Evolutionary conservation across 257 asterid species (phyloP).

Genomic region (Ligustrum vulgare): DNA sequence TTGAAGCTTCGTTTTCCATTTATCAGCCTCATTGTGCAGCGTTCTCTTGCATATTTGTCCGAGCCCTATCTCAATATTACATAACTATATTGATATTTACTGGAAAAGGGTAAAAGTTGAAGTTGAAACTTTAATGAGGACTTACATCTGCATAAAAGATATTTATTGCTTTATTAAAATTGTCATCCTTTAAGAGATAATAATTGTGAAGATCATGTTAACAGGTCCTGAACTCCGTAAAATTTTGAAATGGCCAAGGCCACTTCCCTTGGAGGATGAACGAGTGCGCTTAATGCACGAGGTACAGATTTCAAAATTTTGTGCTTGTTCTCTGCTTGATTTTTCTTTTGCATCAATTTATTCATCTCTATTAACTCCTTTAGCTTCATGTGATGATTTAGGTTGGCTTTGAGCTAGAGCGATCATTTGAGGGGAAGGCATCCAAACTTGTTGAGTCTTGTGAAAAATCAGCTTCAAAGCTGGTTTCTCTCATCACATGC

Average conservation of each 20-base stretch:
- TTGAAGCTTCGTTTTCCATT: neutral
- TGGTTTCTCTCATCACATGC: constrained; percentile 73
- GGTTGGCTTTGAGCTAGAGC: constrained; percentile 93
- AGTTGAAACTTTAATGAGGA: neutral
- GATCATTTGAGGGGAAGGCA: constrained; percentile 88
- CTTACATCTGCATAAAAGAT: constrained; percentile 3
- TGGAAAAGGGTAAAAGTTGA: neutral
- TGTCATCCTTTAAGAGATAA: constrained; percentile 2
- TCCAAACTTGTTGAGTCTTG: constrained; percentile 76
- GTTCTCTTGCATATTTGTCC: neutral
- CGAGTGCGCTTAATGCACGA: constrained; percentile 89
- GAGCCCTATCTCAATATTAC: neutral
- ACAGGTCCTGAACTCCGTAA: constrained; percentile 85
- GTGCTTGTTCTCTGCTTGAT: constrained; percentile 6
- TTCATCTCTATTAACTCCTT: neutral
- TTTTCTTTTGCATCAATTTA: constrained; percentile 10
- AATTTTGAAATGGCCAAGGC: constrained; percentile 87
- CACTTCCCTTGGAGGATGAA: constrained; percentile 95
- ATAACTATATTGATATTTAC: neutral
- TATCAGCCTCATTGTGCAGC: neutral
- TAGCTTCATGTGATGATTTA: constrained; percentile 30
- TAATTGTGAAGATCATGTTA: constrained; percentile 25
- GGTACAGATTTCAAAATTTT: constrained; percentile 40
- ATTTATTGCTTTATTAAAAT: neutral
- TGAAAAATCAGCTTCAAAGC: constrained; percentile 81